phyloP scores from a whole-genome alignment of 2,329 filamentous ascomycete genomes.

The Colletotrichum tofieldiae region DNA sequence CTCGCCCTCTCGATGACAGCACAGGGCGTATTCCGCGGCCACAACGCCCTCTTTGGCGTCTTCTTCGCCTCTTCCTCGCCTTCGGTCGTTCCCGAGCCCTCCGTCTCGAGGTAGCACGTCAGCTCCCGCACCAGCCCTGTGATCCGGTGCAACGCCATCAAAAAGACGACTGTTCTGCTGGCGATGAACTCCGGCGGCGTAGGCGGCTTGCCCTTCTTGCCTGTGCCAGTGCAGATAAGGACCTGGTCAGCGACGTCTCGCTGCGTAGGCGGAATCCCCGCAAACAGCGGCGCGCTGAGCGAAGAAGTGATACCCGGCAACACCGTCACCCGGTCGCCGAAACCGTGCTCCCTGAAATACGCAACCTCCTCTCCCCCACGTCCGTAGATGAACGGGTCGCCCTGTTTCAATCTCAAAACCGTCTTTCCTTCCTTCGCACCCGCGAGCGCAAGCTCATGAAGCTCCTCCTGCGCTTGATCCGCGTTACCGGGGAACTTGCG shows the following conservation, averaged over 20 bases:
- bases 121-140: constrained; percentile 81
- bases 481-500: constrained; percentile 98
- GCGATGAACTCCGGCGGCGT: constrained; percentile 84
- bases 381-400: constrained; percentile 96
- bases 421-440: constrained; percentile 78
- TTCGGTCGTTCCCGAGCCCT: constrained; percentile 49
- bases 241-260: constrained; percentile 93
- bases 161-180: constrained; percentile 88
- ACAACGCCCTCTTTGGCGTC: constrained; percentile 61
- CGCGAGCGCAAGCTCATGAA: constrained; percentile 83
- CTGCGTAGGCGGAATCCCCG: constrained; percentile 89
- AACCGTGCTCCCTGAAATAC: constrained; percentile 83
- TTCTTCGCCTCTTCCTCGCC: constrained; percentile 44
- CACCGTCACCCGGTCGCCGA: constrained; percentile 75
- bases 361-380: constrained; percentile 93
- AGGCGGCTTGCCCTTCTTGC: constrained; percentile 87
- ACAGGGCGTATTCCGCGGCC: constrained; percentile 86
- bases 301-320: constrained; percentile 93
- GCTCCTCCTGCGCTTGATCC: constrained; percentile 91
- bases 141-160: constrained; percentile 95
- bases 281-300: constrained; percentile 89
- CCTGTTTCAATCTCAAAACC: constrained; percentile 94
- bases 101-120: constrained; percentile 60
- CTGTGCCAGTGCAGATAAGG: constrained; percentile 95
- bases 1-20: constrained; percentile 95